A percentile compares a stretch with the other conserved stretches of the same genome.
Conservation (phyloP, 257 asterid species). For the Solanum paucissectum region DNA sequence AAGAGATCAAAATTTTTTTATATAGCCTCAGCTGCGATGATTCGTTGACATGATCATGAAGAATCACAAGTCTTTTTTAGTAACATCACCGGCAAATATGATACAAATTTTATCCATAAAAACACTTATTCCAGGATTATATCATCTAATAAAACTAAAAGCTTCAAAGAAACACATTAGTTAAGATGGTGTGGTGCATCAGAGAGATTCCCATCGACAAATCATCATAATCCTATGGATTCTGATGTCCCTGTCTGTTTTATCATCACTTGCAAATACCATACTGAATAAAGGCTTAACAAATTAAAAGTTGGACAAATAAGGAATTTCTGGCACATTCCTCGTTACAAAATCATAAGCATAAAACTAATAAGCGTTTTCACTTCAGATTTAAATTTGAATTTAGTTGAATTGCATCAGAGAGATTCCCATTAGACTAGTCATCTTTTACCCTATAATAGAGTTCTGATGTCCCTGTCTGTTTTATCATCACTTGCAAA, state of each 20-base stretch:
- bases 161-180: neutral
- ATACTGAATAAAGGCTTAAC: neutral
- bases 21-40: constrained; percentile 28
- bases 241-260: constrained; percentile 87
- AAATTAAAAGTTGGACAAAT: no score
- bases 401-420: constrained; percentile 29
- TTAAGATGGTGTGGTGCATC: constrained; percentile 17
- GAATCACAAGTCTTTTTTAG: neutral
- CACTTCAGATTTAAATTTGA: neutral
- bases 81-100: neutral
- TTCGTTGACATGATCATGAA: constrained; percentile 7
- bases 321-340: neutral
- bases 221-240: constrained; percentile 29
- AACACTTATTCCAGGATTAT: neutral
- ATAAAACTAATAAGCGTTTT: neutral
- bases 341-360: neutral
- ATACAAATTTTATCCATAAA: neutral
- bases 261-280: constrained; percentile 34
- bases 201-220: constrained; percentile 73
- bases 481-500: constrained; percentile 43
- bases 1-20: neutral
- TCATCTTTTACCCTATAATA: constrained; percentile 21
- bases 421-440: constrained; percentile 75
- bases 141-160: no score
- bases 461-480: constrained; percentile 85